Base-by-base conservation (phyloP, 805 yeast species). In the Candida mattraensis region DNA sequence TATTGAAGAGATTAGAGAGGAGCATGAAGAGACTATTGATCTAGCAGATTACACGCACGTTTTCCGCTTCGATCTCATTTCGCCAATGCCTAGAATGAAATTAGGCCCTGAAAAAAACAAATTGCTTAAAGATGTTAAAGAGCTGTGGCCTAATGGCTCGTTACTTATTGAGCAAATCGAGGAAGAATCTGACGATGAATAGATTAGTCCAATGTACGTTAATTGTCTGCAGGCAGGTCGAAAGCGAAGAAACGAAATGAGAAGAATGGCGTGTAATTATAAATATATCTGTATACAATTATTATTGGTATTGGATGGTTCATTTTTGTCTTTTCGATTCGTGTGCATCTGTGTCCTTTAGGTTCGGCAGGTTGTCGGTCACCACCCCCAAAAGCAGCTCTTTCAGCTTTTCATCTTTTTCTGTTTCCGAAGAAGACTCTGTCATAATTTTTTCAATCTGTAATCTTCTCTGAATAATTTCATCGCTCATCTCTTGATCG, bases 361-460 rank as follows among this genome's bases (percentile, higher is more conserved):
- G 33, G 15, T 33, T 44, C 5, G 45, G 46, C 25, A 60, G 34
- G 31, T 59, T 60, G 13, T 75, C 72, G 27, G 80, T 74, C 4
- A 89, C 80, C 8, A 83, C 80, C 10, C 74, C 75, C 45, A 76
- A 66, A 20, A 89, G 77, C 48, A 83, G 75, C 26, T 77, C 77
- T 51, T 83, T 77, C 28, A 89, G 66, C 18, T 78, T 83, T 44
- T 78, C 86, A 56, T 88, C 95, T 3, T 91, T 87, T 51, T 87
- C 81, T 4, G 81, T 94, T 37, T 94, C 80, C 44, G 78, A 72
- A 2, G 34, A 29, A 12, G 42, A 28, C 11, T 51, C 43, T 17
- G 24, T 41, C 44, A 88, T 72, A 16, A 91, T 87, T 24, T 71
- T 75, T 51, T 83, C 85, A 16, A 91, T 65, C 53, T 74, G 68